phyloP scores from a whole-genome alignment of 2,329 filamentous ascomycete genomes.

The Neophaeococcomyces aloes region DNA sequence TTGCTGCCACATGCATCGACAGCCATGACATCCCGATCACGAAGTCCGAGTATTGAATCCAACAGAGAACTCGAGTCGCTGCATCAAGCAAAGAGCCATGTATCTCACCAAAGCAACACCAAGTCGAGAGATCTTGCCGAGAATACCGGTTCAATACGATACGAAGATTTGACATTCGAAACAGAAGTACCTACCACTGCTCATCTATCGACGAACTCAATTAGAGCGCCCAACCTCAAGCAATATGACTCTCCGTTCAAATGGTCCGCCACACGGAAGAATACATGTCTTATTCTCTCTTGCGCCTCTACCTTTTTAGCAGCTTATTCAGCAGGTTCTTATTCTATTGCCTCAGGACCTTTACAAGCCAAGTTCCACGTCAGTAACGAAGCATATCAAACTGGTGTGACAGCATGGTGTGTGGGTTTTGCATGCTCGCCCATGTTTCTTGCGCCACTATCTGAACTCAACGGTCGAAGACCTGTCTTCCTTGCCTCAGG shows the following conservation, averaged over 20 bases:
- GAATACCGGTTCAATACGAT: conserved; percentile 32
- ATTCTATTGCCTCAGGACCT: conserved; percentile 57
- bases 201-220: conserved; percentile 24
- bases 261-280: conserved; percentile 62
- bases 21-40: not conserved
- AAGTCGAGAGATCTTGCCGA: not conserved
- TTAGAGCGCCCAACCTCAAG: conserved; percentile 52
- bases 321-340: conserved; percentile 71
- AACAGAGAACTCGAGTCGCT: conserved; percentile 3
- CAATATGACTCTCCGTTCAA: conserved; percentile 59
- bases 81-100: not conserved
- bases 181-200: conserved; percentile 44
- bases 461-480: conserved; percentile 75
- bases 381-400: conserved; percentile 54
- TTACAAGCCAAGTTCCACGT: conserved; percentile 58
- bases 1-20: not conserved
- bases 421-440: conserved; percentile 70
- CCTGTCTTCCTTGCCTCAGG: conserved; percentile 71
- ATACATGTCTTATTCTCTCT: conserved; percentile 59
- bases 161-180: conserved; percentile 53
- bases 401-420: conserved; percentile 70
- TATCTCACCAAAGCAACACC: not conserved
- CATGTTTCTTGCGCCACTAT: conserved; percentile 80
- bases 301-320: conserved; percentile 67
- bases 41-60: conserved; percentile 4